Conservation (phyloP, 176 grass and related monocot genomes). For the Panicum miliaceum region DNA sequence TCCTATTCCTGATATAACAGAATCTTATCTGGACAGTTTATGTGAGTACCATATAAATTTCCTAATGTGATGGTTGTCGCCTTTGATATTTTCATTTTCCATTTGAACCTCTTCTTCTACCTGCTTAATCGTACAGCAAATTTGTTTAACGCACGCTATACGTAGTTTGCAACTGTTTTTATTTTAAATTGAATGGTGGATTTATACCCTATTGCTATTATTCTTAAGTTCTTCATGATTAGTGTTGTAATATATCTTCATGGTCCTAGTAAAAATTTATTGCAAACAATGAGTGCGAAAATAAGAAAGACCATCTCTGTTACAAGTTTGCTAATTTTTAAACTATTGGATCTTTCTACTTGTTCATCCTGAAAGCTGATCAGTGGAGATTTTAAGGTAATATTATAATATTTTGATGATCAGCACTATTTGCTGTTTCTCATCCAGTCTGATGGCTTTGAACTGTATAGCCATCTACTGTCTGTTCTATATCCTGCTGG, state of each 20-base stretch:
- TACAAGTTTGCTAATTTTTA: slow-evolving; percentile 1
- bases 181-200: slow-evolving; percentile 30
- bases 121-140: slow-evolving; percentile 5
- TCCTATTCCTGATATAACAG: slow-evolving; percentile 90
- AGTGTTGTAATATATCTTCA: slow-evolving; percentile 11
- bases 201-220: slow-evolving; percentile 21
- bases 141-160: slow-evolving; percentile 26
- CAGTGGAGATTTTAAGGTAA: neutral
- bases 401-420: slow-evolving; percentile 36
- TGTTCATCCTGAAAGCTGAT: slow-evolving; percentile 19
- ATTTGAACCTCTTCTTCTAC: slow-evolving; percentile 8
- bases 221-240: slow-evolving; percentile 10
- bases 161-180: slow-evolving; percentile 35
- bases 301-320: slow-evolving; percentile 8
- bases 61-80: slow-evolving; percentile 8
- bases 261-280: slow-evolving; percentile 22
- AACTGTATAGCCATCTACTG: slow-evolving; percentile 24
- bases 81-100: slow-evolving; percentile 29
- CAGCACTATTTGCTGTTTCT: slow-evolving; percentile 19
- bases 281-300: slow-evolving; percentile 24
- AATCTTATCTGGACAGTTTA: slow-evolving; percentile 69
- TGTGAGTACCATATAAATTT: slow-evolving; percentile 61
- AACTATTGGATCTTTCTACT: neutral
- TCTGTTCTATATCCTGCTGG: neutral
- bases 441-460: slow-evolving; percentile 13